Evolutionary conservation across 2,329 filamentous ascomycete species (phyloP).

Genomic region (Dactylellina haptotyla): DNA sequence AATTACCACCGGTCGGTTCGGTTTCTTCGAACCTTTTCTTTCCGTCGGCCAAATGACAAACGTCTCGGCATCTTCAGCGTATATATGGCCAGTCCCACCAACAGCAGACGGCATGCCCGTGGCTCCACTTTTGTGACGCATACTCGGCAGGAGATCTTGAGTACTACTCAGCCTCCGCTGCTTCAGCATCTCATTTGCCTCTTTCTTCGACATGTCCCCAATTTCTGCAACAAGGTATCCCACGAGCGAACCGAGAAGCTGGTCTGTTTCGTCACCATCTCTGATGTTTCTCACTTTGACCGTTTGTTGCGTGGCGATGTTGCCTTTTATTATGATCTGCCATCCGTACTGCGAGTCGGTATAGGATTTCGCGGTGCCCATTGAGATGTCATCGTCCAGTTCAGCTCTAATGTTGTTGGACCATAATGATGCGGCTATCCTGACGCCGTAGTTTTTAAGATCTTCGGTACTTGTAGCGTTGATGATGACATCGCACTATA

Average conservation of each 20-base stretch:
- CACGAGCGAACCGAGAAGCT: constrained; percentile 77
- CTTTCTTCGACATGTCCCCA: constrained; percentile 76
- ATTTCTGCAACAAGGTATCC: constrained; percentile 83
- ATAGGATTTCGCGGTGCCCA: constrained; percentile 79
- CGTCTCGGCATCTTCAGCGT: constrained; percentile 67
- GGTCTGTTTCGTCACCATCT: constrained; percentile 82
- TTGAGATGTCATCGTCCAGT: constrained; percentile 80
- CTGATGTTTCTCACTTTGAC: constrained; percentile 82
- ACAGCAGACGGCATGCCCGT: constrained; percentile 55
- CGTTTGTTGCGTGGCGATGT: constrained; percentile 65
- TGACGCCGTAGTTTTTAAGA: constrained; percentile 78
- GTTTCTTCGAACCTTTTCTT: constrained; percentile 83
- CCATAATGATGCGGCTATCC: constrained; percentile 72
- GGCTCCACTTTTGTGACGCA: constrained; percentile 62
- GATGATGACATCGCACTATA: constrained; percentile 81
- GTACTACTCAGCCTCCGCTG: constrained; percentile 43
- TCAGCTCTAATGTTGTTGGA: constrained; percentile 86
- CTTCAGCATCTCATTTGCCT: constrained; percentile 63
- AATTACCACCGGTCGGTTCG: constrained; percentile 85
- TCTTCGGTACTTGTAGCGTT: constrained; percentile 84
- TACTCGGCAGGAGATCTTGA: constrained; percentile 59
- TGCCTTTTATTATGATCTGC: constrained; percentile 78
- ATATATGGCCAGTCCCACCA: constrained; percentile 56
- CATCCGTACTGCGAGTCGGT: constrained; percentile 81
- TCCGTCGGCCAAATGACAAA: constrained; percentile 87